These are phyloP conservation scores for Cercophora newfieldiana DNA, from an alignment of 495 filamentous ascomycete species.

Conservation along the genomic window DNA sequence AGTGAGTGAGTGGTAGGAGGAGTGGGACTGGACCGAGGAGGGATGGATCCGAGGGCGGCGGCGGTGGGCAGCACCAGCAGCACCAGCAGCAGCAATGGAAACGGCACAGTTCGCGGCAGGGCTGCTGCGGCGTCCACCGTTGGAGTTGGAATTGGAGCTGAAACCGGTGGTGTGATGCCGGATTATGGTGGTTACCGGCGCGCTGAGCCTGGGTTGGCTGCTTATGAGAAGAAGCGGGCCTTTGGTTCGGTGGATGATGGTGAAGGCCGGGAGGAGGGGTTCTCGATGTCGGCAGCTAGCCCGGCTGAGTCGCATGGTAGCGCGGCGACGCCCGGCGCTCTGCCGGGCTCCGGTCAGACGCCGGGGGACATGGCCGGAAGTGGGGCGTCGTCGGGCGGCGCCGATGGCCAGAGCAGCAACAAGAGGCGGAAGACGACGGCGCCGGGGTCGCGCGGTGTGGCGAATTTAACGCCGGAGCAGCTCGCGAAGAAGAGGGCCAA, in stretches of 20 bases:
- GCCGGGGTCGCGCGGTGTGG: constrained; percentile 57
- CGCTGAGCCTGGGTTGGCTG: background rate
- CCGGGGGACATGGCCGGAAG: background rate
- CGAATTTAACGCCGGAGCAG: constrained; percentile 69
- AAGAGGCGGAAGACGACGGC: constrained; percentile 43
- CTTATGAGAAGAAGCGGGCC: background rate
- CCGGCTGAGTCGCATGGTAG: constrained; percentile 15
- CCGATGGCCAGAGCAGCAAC: constrained; percentile 10
- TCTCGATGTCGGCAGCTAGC: constrained; percentile 27
- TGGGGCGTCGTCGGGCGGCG: constrained; percentile 5
- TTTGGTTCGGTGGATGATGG: background rate
- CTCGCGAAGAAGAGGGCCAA: constrained; percentile 77
- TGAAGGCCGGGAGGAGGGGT: background rate
- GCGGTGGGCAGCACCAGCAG: background rate
- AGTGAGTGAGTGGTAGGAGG: background rate
- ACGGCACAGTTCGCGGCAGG: background rate
- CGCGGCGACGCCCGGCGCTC: background rate
- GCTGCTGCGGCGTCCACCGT: too few relatives aligned
- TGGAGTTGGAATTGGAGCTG: too few relatives aligned
- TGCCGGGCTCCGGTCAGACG: background rate
- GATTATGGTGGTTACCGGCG: background rate
- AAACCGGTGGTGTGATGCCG: too few relatives aligned
- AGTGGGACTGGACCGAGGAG: background rate
- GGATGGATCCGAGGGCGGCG: background rate
- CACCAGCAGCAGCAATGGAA: background rate